Base-by-base conservation (phyloP, 257 asterid species). In the Solanum verrucosum region DNA sequence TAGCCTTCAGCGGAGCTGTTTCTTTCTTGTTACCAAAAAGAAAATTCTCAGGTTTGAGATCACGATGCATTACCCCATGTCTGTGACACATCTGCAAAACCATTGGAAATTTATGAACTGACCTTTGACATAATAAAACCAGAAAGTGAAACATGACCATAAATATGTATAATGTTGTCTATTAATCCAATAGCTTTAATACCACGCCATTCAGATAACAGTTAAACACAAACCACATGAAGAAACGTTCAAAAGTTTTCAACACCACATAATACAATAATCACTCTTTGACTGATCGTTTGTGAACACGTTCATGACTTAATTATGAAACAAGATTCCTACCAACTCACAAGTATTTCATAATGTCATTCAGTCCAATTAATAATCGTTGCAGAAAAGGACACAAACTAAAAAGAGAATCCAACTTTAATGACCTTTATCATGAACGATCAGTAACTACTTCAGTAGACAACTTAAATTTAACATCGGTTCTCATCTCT, bases 1-100 rank as follows among this genome's bases (percentile, higher is more conserved):
- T 93, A 79, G 97, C 93, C 88, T 93, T 94, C 63, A 94, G 63
- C 31, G 95, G 92, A 68, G 96, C 91, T 10, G 93, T 88, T 93
- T 94, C 97, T 90, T 94, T 94, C 87, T 93, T 93, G 88, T 93
- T 92, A 16, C 93, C 93, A 74, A 93, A 92, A 81, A 93, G 95
- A 87, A 94, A 94, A 87, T 94, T 93, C 88, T 94, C 96, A 21
- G 96, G 96, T 87, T 94, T 94, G 87, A 94, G 96, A 91, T 94
- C 96, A 59, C 94, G 95, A 89, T 93, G 95, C 91, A 93, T 91
- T 73, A 93, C 95, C 52, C 95, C 95, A 46, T 93, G 87, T 44
- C 87, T 90, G 86, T 93, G 96, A 90, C 96, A 94, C 90, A 90
- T 91, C 96, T 94, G 87, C 87, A 88, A 83, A 87, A 85, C 73